Evolutionary conservation across 2,329 filamentous ascomycete species (phyloP).

Genomic region (Tolypocladium ovalisporum): DNA sequence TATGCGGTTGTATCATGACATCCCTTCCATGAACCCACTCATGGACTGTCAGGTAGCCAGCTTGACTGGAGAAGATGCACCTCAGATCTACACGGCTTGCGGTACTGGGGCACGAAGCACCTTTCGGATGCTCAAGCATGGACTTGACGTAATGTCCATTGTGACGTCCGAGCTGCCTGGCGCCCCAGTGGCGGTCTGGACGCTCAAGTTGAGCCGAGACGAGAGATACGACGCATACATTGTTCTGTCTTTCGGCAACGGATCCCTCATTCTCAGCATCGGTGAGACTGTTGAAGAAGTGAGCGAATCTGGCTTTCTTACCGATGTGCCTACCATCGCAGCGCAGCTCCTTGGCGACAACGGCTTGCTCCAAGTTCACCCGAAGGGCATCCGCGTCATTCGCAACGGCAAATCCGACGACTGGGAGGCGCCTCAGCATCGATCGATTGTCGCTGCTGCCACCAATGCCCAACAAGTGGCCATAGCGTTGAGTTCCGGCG

Average conservation of each 20-base stretch:
- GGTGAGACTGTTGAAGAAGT: slow-evolving; percentile 96
- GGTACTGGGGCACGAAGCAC: slow-evolving; percentile 81
- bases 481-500: slow-evolving; percentile 86
- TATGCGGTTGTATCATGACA: slow-evolving; percentile 70
- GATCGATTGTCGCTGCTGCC: slow-evolving; percentile 87
- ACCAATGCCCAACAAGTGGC: slow-evolving; percentile 91
- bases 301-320: slow-evolving; percentile 83
- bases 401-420: slow-evolving; percentile 71
- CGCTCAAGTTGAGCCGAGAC: slow-evolving; percentile 69
- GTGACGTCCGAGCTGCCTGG: slow-evolving; percentile 88
- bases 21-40: slow-evolving; percentile 82
- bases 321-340: slow-evolving; percentile 77
- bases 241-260: slow-evolving; percentile 83
- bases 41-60: slow-evolving; percentile 90
- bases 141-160: slow-evolving; percentile 85
- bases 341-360: slow-evolving; percentile 92
- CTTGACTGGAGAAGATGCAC: slow-evolving; percentile 81
- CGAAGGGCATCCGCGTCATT: slow-evolving; percentile 91
- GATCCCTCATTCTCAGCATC: slow-evolving; percentile 85
- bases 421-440: slow-evolving; percentile 86
- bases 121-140: slow-evolving; percentile 87
- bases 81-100: slow-evolving; percentile 89
- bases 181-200: slow-evolving; percentile 89
- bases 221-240: slow-evolving; percentile 93
- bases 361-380: slow-evolving; percentile 86